These are phyloP conservation scores for Aspergillus costaricaensis DNA, from an alignment of 2,329 filamentous ascomycete species.

Conservation along the genomic window DNA sequence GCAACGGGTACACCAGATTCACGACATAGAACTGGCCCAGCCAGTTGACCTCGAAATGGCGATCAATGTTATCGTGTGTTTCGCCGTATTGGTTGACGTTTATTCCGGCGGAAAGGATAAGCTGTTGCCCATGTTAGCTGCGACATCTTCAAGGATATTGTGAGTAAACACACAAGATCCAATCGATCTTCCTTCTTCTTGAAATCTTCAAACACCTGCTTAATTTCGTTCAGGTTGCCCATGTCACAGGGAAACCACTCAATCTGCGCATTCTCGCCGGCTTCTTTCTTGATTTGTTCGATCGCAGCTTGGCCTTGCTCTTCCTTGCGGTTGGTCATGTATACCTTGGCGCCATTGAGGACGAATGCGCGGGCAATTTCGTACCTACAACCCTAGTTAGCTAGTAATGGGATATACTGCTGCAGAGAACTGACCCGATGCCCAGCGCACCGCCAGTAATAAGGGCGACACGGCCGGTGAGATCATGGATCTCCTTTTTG, in stretches of 20 bases:
- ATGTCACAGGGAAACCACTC: slow-evolving; percentile 49
- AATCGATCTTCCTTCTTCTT: slow-evolving; percentile 40
- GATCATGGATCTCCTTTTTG: slow-evolving; percentile 36
- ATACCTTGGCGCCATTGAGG: slow-evolving; percentile 17
- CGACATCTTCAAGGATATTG: not conserved
- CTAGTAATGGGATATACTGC: no score
- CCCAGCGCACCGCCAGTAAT: slow-evolving; percentile 44
- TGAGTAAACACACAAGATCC: slow-evolving; percentile 33
- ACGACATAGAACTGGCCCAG: slow-evolving; percentile 48
- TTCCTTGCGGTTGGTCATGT: slow-evolving; percentile 18
- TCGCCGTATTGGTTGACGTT: slow-evolving; percentile 45
- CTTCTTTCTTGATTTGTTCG: slow-evolving; percentile 34
- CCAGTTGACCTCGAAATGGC: slow-evolving; percentile 48
- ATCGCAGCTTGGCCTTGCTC: slow-evolving; percentile 30
- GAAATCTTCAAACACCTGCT: slow-evolving; percentile 41
- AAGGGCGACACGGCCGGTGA: slow-evolving; percentile 41
- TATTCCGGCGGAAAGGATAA: slow-evolving; percentile 49
- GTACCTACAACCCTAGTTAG: no score
- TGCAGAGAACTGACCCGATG: slow-evolving; percentile 41
- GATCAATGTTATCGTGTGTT: slow-evolving; percentile 41
- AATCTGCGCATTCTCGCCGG: slow-evolving; percentile 32
- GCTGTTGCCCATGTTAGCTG: slow-evolving; percentile 12
- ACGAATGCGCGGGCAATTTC: slow-evolving; percentile 15
- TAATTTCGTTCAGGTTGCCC: slow-evolving; percentile 41
- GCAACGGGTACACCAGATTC: slow-evolving; percentile 47